Base-by-base conservation (phyloP, 2,329 filamentous ascomycete genomes). In the Hansfordia pulvinata region DNA sequence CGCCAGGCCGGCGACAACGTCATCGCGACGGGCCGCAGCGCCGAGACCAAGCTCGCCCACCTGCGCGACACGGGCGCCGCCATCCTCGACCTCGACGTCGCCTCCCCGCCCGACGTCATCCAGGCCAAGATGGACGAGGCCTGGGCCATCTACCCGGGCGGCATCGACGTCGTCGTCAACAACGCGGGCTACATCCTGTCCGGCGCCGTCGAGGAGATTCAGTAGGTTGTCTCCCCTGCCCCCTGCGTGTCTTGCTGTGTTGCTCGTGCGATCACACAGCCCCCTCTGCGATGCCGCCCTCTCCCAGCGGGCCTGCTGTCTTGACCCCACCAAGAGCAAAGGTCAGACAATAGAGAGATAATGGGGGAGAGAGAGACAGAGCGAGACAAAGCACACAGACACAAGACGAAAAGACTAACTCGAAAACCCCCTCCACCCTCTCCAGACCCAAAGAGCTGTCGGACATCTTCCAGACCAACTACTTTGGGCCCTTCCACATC, bases 21-120 rank as follows among this genome's bases (percentile, higher is more conserved):
- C 10, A 52, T 60, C 27, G 55, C 56, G 1, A 58, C 54, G 1
- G 54, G 53, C 0, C 53, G 56, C 4, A 44, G 52, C 11, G 47
- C 49, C 0, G 45, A 49, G 3, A 35, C 25, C 7, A 50, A 36
- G n/a, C 43, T 54, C 4, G 28, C 41, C 17, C 39, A 55, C n/a
- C 52, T 62, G 19, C 40, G 48, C 25, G 40, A 44, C 10, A 50
- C 44, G 5, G 47, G 39, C 23, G 42, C 45, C 1, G 37, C 36
- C 17, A 46, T 48, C 13, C 23, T 48, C 2, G 41, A 48, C 13
- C 39, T 51, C 2, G 41, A 47, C n/a, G 43, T 49, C 3, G 30
- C 44, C 1, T 17, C 29, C 1, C 27, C 44, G 2, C 27, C 34
- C 11, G 29, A 31, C 2, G 27, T 29, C 4, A 44, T 47, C 13